These are phyloP conservation scores for Russula earlei DNA, from an alignment of 768 basidiomycete species.

Conservation along the genomic window DNA sequence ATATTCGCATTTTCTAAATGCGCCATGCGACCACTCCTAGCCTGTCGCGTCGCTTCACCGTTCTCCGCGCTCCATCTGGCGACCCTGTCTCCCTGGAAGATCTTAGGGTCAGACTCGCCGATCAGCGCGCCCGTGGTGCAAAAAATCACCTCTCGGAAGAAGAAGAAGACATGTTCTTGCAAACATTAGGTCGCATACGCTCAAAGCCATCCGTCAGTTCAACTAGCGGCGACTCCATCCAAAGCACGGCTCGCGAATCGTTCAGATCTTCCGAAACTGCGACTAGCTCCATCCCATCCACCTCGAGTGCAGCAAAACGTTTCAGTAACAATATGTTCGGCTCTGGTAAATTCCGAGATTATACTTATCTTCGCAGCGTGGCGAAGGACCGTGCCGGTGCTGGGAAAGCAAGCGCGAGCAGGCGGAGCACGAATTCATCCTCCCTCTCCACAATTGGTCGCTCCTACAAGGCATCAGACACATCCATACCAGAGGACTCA, in stretches of 20 bases:
- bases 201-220: constrained; percentile 25
- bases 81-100: constrained; percentile 57
- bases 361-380: constrained; percentile 55
- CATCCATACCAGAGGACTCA: constrained; percentile 11
- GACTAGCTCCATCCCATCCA: constrained; percentile 30
- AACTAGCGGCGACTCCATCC: constrained; percentile 20
- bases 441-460: constrained; percentile 7
- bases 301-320: constrained; percentile 44
- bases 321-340: constrained; percentile 85
- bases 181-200: constrained; percentile 52
- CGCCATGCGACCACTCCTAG: constrained; percentile 31
- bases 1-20: neutral
- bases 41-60: constrained; percentile 72
- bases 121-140: constrained; percentile 64
- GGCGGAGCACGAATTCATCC: constrained; percentile 24
- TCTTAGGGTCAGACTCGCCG: constrained; percentile 57
- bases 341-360: constrained; percentile 70
- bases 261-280: constrained; percentile 28
- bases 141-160: constrained; percentile 65
- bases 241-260: constrained; percentile 11
- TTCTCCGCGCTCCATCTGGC: constrained; percentile 61
- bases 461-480: constrained; percentile 8
- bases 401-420: constrained; percentile 30
- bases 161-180: constrained; percentile 78
- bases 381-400: constrained; percentile 29